These are phyloP conservation scores for Scutellospora calospora DNA, from an alignment of 371 early-diverging fungal species.

Conservation along the genomic window DNA sequence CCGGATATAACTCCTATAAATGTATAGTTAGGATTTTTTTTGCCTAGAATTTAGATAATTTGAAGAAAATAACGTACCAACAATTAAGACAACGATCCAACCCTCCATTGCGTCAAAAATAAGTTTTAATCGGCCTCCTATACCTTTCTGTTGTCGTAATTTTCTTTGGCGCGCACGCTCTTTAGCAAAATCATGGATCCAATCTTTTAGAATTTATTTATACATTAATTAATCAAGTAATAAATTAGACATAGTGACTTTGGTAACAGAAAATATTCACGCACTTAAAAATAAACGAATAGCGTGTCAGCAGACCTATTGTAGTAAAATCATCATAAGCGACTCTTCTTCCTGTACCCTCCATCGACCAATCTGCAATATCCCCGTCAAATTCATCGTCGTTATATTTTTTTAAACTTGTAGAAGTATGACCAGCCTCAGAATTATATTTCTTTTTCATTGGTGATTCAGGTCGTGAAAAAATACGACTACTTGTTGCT, in stretches of 20 bases:
- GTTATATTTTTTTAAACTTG: conserved; percentile 30
- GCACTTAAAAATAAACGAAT: background rate
- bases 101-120: conserved; percentile 84
- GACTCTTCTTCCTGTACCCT: conserved; percentile 64
- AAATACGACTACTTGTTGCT: conserved; percentile 23
- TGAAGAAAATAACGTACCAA: conserved; percentile 53
- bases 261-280: background rate
- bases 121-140: conserved; percentile 65
- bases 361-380: conserved; percentile 57
- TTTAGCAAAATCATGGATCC: conserved; percentile 92
- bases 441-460: background rate
- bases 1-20: conserved; percentile 70
- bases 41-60: background rate
- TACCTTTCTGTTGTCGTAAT: conserved; percentile 64
- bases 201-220: conserved; percentile 66
- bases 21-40: background rate
- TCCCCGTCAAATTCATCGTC: conserved; percentile 47
- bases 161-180: conserved; percentile 82
- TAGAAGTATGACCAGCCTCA: conserved; percentile 25
- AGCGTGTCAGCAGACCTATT: conserved; percentile 54
- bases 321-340: conserved; percentile 70
- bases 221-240: background rate
- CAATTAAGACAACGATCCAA: conserved; percentile 83
- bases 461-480: conserved; percentile 20
- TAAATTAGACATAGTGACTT: background rate